Base-by-base conservation (phyloP, 1,284 basidiomycete species). In the Polyporus tsugae region DNA sequence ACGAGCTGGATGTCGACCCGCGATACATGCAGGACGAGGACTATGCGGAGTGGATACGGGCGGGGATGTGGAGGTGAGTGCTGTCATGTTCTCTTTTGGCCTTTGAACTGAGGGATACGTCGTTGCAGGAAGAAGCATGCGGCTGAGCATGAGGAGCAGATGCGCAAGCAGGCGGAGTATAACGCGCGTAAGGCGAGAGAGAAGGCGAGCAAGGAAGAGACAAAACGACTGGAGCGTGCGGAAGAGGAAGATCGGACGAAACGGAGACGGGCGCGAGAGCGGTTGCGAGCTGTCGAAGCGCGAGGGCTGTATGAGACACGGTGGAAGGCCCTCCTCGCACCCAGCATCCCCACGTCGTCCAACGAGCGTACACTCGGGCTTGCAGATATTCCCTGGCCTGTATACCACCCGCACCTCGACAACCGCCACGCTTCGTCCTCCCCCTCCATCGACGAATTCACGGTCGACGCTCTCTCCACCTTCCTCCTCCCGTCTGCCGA, bases 321-420 rank as follows among this genome's bases (percentile, higher is more conserved):
- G 33, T 94, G 92, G 92, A 85, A 82, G 68, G 75, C 75, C 2
- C 80, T 92, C 15, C 77, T 90, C 38, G 79, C 79, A 7, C 44
- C 42, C 25, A 67, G 70, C 7, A 71, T 72, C 17, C 71, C 74
- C 9, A 58, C 49, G 33, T 63, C 53, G 15, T 57, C 65, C 4
- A 62, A 73, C 42, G 42, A 62, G 25, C 59, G 38, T 22, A n/a
- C 67, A 29, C 75, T 90, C 35, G 66, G 73, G 2, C 93, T 93
- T 74, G 75, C 75, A 13, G 91, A 94, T 76, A 87, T 96, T 10
- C 95, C 95, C 0, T 96, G 94, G 95, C 95, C 95, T 0, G 80
- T 94, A 58, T 15, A 60, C 17, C 22, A 39, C 6, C 1, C 22
- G 10, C 41, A 81, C 87, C 25, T 29, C 52, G 13, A 39, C 33